Evolutionary conservation across 176 grass and related monocot species (phyloP).

Genomic region (Juncus effusus): DNA sequence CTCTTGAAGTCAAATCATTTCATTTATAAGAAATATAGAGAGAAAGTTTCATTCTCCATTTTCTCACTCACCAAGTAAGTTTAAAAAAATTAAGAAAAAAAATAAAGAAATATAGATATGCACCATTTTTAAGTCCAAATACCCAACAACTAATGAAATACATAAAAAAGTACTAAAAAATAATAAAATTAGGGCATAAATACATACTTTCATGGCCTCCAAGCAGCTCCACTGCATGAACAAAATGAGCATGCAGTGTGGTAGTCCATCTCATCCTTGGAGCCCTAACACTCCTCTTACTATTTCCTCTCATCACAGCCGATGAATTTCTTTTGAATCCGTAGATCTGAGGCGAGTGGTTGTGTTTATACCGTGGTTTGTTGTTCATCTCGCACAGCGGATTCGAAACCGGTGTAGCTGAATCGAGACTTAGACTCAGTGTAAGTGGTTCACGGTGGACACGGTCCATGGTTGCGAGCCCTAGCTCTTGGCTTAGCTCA

Average conservation of each 20-base stretch:
- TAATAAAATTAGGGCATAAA: background rate
- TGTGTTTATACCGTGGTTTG: slow-evolving; percentile 26
- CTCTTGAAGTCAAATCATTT: too few relatives aligned
- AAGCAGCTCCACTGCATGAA: slow-evolving; percentile 87
- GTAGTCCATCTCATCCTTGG: slow-evolving; percentile 98
- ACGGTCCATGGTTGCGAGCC: background rate
- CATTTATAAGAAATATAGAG: background rate
- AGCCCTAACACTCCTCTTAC: slow-evolving; percentile 74
- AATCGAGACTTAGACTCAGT: slow-evolving; percentile 51
- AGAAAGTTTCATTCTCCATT: background rate
- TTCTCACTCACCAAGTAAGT: background rate
- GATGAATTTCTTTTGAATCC: slow-evolving; percentile 59
- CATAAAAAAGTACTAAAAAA: background rate
- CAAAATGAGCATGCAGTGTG: slow-evolving; percentile 85
- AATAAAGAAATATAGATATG: background rate
- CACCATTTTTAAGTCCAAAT: too few relatives aligned
- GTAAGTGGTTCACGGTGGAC: slow-evolving; percentile 16
- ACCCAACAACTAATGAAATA: too few relatives aligned
- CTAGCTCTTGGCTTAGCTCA: slow-evolving; percentile 35
- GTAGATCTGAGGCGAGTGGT: slow-evolving; percentile 60
- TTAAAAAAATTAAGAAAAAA: background rate
- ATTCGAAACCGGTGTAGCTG: background rate
- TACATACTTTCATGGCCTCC: slow-evolving; percentile 92
- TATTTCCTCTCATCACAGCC: slow-evolving; percentile 25
- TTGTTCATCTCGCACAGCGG: slow-evolving; percentile 1